Percentiles rank a stretch among this genome's conserved stretches.
phyloP scores from a whole-genome alignment of 129 eudicot genomes.

The Pittosporum tobira region DNA sequence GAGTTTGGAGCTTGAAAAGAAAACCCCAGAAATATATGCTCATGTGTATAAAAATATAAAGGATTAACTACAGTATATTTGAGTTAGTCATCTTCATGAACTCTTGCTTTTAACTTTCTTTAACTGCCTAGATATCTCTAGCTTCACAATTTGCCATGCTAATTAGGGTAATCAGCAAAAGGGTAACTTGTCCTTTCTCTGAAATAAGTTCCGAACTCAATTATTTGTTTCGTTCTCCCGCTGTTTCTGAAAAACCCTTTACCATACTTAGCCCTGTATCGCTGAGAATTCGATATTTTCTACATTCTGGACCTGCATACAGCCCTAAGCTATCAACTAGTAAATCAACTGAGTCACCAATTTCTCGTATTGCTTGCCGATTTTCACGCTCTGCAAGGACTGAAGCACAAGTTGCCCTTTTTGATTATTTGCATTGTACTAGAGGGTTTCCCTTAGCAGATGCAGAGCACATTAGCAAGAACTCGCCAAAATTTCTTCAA shows the following conservation, averaged over 20 bases:
- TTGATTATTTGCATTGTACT: conserved; percentile 63
- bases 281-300: conserved; percentile 23
- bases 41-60: no score
- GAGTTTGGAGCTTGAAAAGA: no score
- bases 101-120: no score
- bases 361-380: conserved; percentile 17
- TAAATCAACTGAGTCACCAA: conserved; percentile 26
- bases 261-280: conserved; percentile 3
- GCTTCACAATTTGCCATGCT: conserved; percentile 38
- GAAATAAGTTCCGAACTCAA: conserved; percentile 43
- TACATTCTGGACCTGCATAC: conserved; percentile 13
- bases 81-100: no score
- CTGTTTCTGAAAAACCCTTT: conserved; percentile 26
- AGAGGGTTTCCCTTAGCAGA: conserved; percentile 56
- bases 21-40: no score
- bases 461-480: conserved; percentile 71
- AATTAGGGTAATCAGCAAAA: conserved; percentile 27
- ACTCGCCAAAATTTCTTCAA: conserved; percentile 53
- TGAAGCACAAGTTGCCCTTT: conserved; percentile 64
- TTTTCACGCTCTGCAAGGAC: conserved; percentile 42
- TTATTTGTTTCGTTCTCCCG: conserved; percentile 16
- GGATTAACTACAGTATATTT: no score
- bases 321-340: conserved; percentile 9
- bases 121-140: no score
- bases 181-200: conserved; percentile 15